These are phyloP conservation scores for Alternaria ventricosa DNA, from an alignment of 2,329 filamentous ascomycete genomes.

Conservation along the genomic window DNA sequence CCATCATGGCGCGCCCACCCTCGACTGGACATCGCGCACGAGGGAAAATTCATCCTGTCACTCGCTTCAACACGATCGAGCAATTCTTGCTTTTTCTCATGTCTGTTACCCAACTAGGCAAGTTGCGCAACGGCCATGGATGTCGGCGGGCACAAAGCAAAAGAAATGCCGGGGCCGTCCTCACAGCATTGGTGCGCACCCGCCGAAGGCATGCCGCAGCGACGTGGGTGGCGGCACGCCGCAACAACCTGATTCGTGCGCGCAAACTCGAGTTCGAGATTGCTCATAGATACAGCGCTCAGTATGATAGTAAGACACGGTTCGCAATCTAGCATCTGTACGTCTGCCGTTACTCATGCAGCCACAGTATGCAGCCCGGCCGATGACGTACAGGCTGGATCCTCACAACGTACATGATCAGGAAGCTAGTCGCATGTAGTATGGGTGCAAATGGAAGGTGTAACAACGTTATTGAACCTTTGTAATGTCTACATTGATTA, in stretches of 20 bases:
- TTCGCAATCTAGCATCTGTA: too few species aligned
- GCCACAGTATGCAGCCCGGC: not conserved
- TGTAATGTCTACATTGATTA: not conserved
- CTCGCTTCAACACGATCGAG: not conserved
- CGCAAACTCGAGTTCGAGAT: not conserved
- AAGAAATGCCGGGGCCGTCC: slow-evolving; percentile 16
- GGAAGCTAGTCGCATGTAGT: not conserved
- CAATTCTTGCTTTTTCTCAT: not conserved
- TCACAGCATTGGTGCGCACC: slow-evolving; percentile 6
- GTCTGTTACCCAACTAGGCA: slow-evolving; percentile 11
- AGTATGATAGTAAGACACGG: not conserved
- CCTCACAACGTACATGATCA: not conserved
- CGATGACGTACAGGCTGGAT: not conserved
- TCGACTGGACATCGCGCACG: not conserved
- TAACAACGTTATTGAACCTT: not conserved
- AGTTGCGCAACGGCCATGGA: slow-evolving; percentile 6
- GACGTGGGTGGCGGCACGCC: slow-evolving; percentile 7
- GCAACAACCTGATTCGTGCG: not conserved
- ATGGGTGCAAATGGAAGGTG: not conserved
- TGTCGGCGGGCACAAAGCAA: slow-evolving; percentile 16
- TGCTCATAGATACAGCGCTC: not conserved
- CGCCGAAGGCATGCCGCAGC: slow-evolving; percentile 9
- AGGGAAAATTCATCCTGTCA: not conserved
- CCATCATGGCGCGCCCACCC: not conserved
- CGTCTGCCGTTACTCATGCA: not conserved